A percentile compares a stretch with the other conserved stretches of the same genome.
Evolutionary conservation across 176 grass and related monocot genomes (phyloP).

Genomic region (maize (Zea mays)): Zm-B73-REFERENCE-NAM-5.0 NC_050100.1:3967501-3968000

Average conservation of each 20-base stretch:
- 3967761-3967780: background rate
- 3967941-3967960: too few relatives aligned
- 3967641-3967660: slow-evolving; percentile 72
- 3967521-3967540: slow-evolving; percentile 98
- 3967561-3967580: slow-evolving; percentile 96
- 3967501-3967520: slow-evolving; percentile 80
- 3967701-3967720: background rate
- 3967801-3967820: background rate
- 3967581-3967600: slow-evolving; percentile 84
- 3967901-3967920: too few relatives aligned
- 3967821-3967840: background rate
- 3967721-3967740: background rate
- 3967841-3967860: background rate
- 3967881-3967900: too few relatives aligned
- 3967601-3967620: slow-evolving; percentile 93
- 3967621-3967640: slow-evolving; percentile 69
- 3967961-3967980: too few relatives aligned
- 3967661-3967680: slow-evolving; percentile 55
- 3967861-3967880: too few relatives aligned
- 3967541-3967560: slow-evolving; percentile 94
- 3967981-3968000: too few relatives aligned
- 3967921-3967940: too few relatives aligned
- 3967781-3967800: background rate
- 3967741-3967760: background rate
- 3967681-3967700: slow-evolving; percentile 31